Percentiles rank a stretch among this genome's conserved stretches.
Evolutionary conservation across 2,329 filamentous ascomycete species (phyloP).

Genomic region (Coniochaeta sp.): DNA sequence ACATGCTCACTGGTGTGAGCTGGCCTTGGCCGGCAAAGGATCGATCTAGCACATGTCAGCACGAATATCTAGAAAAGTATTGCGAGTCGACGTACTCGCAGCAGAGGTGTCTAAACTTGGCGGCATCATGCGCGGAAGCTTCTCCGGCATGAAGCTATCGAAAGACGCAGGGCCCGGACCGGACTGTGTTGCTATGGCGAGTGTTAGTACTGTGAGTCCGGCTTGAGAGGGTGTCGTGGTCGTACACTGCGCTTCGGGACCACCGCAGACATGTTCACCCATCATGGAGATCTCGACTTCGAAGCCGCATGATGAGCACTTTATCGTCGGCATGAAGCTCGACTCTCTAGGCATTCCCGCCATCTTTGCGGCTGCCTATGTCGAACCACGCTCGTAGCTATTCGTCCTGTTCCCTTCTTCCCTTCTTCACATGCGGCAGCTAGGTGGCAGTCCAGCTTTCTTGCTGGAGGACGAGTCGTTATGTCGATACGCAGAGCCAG

Average conservation of each 20-base stretch:
- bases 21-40: slow-evolving; percentile 47
- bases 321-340: slow-evolving; percentile 72
- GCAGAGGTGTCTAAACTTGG: slow-evolving; percentile 42
- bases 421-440: neutral
- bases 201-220: neutral
- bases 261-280: slow-evolving; percentile 71
- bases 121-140: slow-evolving; percentile 30
- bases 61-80: neutral
- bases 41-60: slow-evolving; percentile 39
- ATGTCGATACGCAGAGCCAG: neutral
- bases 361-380: slow-evolving; percentile 23
- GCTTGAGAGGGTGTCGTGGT: neutral
- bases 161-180: slow-evolving; percentile 30
- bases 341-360: slow-evolving; percentile 47
- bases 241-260: slow-evolving; percentile 39
- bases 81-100: slow-evolving; percentile 35
- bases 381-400: neutral
- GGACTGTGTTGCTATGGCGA: slow-evolving; percentile 13
- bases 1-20: slow-evolving; percentile 56
- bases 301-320: slow-evolving; percentile 72
- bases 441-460: neutral
- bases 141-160: slow-evolving; percentile 28
- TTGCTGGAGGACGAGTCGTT: neutral
- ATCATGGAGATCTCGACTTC: slow-evolving; percentile 79
- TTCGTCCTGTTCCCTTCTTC: neutral